phyloP scores from a whole-genome alignment of 176 grass and related monocot genomes.

The maize (Zea mays) region Zm-B73-REFERENCE-NAM-5.0 NC_050100.1:211740501-211741000 shows the following conservation, averaged over 20 bases:
- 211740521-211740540: conserved; percentile 1
- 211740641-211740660: too few relatives aligned
- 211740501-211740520: neutral
- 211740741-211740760: conserved; percentile 61
- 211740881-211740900: conserved; percentile 51
- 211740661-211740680: neutral
- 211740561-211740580: neutral
- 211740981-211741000: neutral
- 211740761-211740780: conserved; percentile 68
- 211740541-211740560: neutral
- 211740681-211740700: neutral
- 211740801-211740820: conserved; percentile 47
- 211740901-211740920: conserved; percentile 52
- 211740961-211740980: conserved; percentile 18
- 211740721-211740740: conserved; percentile 15
- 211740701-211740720: conserved; percentile 3
- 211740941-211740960: conserved; percentile 64
- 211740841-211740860: conserved; percentile 47
- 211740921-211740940: conserved; percentile 34
- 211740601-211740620: neutral
- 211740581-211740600: neutral
- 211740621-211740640: neutral
- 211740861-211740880: conserved; percentile 51
- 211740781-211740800: conserved; percentile 47
- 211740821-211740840: conserved; percentile 69